A percentile compares a stretch with the other conserved stretches of the same genome.
Conservation (phyloP, 2,329 filamentous ascomycete genomes). For the Ophiocordyceps camponoti-rufipedis region DNA sequence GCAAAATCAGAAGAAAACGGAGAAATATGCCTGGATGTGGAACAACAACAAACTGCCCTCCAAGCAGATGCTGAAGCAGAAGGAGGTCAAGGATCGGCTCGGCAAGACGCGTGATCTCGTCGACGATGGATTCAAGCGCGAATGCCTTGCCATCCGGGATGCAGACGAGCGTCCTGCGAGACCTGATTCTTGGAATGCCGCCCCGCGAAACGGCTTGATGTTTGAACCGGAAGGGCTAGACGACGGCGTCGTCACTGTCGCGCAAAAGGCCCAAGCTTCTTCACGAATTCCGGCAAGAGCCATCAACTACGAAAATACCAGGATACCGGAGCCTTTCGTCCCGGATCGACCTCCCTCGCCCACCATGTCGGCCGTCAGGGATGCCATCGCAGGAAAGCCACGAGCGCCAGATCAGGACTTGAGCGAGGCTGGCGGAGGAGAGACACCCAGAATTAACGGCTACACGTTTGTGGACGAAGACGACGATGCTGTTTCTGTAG, state of each 20-base stretch:
- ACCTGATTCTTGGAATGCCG: conserved; percentile 56
- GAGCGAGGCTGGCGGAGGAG: conserved; percentile 36
- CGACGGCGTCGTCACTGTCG: conserved; percentile 40
- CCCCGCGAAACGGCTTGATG: conserved; percentile 73
- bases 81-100: conserved; percentile 38
- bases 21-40: conserved; percentile 84
- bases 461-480: conserved; percentile 82
- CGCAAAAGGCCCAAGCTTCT: conserved; percentile 47
- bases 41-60: conserved; percentile 68
- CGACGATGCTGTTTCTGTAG: conserved; percentile 16
- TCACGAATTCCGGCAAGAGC: conserved; percentile 61
- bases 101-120: conserved; percentile 24
- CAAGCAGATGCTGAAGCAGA: conserved; percentile 58
- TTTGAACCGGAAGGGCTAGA: conserved; percentile 53
- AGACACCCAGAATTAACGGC: conserved; percentile 82
- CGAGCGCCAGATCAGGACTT: conserved; percentile 44
- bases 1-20: conserved; percentile 67
- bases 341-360: conserved; percentile 48
- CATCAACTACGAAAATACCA: conserved; percentile 70
- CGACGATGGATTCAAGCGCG: conserved; percentile 38
- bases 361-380: conserved; percentile 66
- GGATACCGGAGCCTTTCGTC: conserved; percentile 38
- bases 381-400: conserved; percentile 62
- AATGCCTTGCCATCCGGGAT: conserved; percentile 46
- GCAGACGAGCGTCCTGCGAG: conserved; percentile 55